phyloP scores from a whole-genome alignment of 2,329 filamentous ascomycete genomes.

The Ophiostoma perfectum region DNA sequence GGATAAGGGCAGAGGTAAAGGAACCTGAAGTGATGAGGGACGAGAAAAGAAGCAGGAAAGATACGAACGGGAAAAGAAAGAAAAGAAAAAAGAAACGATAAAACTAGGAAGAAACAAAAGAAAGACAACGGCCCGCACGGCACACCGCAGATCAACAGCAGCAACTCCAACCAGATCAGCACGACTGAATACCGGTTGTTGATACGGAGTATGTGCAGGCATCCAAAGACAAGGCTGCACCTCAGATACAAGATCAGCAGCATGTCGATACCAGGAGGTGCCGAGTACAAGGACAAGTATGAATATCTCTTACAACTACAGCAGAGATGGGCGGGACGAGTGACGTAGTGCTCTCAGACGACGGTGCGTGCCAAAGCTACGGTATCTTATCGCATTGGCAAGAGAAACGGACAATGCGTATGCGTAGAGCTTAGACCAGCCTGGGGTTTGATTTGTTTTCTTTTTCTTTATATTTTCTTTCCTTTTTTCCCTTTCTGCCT shows the following conservation, averaged over 20 bases:
- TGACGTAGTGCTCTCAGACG: conserved; percentile 1
- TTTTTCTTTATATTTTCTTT: too few species aligned
- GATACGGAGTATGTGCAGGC: neutral
- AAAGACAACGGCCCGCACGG: conserved; percentile 21
- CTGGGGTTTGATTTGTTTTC: too few species aligned
- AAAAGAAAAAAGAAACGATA: neutral
- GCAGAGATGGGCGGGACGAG: neutral
- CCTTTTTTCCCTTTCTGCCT: neutral
- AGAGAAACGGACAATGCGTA: too few species aligned
- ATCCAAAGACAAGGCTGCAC: conserved; percentile 1
- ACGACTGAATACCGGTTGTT: neutral
- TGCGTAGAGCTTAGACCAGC: too few species aligned
- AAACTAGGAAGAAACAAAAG: neutral
- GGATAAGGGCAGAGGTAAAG: too few species aligned
- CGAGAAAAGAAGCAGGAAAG: too few species aligned
- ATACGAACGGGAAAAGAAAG: too few species aligned
- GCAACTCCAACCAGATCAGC: neutral
- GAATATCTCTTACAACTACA: neutral
- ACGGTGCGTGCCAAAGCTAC: too few species aligned
- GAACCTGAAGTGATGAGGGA: too few species aligned
- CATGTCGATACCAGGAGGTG: too few species aligned
- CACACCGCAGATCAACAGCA: conserved; percentile 22
- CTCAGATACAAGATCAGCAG: neutral
- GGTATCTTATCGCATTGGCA: too few species aligned
- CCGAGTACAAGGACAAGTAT: neutral